These are phyloP conservation scores for Cubamyces lactineus DNA, from an alignment of 768 basidiomycete species.

Conservation along the genomic window DNA sequence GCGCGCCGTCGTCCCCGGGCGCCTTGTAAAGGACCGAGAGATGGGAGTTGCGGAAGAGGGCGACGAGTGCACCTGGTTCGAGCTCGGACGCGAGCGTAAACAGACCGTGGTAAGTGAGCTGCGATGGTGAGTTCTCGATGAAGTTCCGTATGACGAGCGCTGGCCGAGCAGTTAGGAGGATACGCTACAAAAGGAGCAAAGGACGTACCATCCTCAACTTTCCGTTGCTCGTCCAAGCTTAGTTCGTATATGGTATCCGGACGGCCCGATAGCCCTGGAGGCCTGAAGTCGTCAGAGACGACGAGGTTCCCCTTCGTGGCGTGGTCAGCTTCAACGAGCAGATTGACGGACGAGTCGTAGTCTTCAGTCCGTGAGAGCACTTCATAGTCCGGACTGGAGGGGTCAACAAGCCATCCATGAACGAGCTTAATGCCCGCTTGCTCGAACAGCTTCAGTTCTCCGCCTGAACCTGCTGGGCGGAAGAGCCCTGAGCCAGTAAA, in stretches of 20 bases:
- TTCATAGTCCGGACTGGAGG: slow-evolving; percentile 58
- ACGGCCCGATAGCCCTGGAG: slow-evolving; percentile 31
- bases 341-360: slow-evolving; percentile 74
- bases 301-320: slow-evolving; percentile 66
- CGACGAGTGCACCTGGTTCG: slow-evolving; percentile 64
- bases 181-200: neutral
- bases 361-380: slow-evolving; percentile 58
- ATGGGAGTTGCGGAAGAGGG: slow-evolving; percentile 90
- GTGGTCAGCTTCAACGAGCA: slow-evolving; percentile 82
- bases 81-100: slow-evolving; percentile 68
- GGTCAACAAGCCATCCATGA: slow-evolving; percentile 89
- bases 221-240: slow-evolving; percentile 58
- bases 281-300: slow-evolving; percentile 36
- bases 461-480: slow-evolving; percentile 62
- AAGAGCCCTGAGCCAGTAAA: slow-evolving; percentile 76
- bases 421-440: slow-evolving; percentile 80
- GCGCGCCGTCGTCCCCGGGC: slow-evolving; percentile 41
- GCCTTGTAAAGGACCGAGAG: slow-evolving; percentile 83
- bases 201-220: slow-evolving; percentile 69
- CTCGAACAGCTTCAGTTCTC: slow-evolving; percentile 85
- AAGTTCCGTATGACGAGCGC: slow-evolving; percentile 71
- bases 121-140: slow-evolving; percentile 72
- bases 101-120: slow-evolving; percentile 86
- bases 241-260: slow-evolving; percentile 20
- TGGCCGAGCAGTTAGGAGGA: slow-evolving; percentile 31